Base-by-base conservation (phyloP, 2,329 filamentous ascomycete species). In the Fusarium tuaranense region DNA sequence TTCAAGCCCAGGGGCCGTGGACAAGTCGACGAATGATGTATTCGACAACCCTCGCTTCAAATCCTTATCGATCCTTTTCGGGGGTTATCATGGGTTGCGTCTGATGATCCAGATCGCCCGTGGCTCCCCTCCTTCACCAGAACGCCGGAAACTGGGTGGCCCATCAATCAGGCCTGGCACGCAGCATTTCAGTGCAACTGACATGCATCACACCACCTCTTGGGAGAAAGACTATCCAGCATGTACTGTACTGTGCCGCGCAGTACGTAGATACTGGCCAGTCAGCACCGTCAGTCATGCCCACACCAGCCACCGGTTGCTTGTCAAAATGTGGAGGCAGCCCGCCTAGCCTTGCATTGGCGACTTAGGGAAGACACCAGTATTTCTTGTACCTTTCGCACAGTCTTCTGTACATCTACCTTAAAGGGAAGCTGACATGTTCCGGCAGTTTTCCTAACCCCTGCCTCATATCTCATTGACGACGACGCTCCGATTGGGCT, bases 41-140 rank as follows among this genome's bases (percentile, higher is more conserved):
- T n/a, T 41, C 39, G 12, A 46, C 20, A 48, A 32, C 20, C n/a
- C 27, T 34, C 53, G 53, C 39, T 32, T 46, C 27, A 27, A 20
- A 41, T 51, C 25, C 34, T 30, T 65, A 30, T 60, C 22, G 32
- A 30, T 39, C 60, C 34, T 36, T 63, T 46, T 48, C 39, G 30
- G 44, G 65, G 38, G 63, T 65, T 67, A 63, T 41, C 39, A 41
- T 46, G 59, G 46, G 46, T 51, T 57, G 34, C 61, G 61, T 65
- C 57, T 65, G 51, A 68, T 67, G 67, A 60, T 38, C 38, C 63
- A 61, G 73, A 75, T 78, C 70, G 68, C 57, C 72, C 66, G 57
- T 69, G 66, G 63, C 68, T 64, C 65, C 67, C 76, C 70, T 63
- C 75, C 74, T 68, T 53, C 64, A 78, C 76, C 77, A 65, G 63